phyloP scores from a whole-genome alignment of 306 rosid species.

The barrel medic (Medicago truncatula) region DNA sequence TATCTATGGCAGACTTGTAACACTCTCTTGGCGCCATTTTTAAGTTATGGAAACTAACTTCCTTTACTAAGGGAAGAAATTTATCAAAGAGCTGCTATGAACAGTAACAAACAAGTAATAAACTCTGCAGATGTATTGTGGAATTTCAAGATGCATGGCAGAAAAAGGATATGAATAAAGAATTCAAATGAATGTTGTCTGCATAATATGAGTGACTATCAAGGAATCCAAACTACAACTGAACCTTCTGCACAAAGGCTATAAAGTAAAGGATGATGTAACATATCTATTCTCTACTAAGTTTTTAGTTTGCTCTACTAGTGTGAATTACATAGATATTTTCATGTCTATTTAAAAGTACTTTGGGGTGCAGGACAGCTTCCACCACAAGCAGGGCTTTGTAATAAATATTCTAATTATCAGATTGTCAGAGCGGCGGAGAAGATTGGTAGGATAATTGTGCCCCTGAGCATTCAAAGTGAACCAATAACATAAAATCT shows the following conservation, averaged over 20 bases:
- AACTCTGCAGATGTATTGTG: slow-evolving; percentile 2
- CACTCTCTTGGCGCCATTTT: slow-evolving; percentile 29
- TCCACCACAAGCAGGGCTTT: slow-evolving; percentile 23
- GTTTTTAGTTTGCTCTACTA: no score
- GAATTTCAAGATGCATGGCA: slow-evolving; percentile 4
- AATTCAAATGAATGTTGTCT: slow-evolving; percentile 23
- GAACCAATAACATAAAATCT: slow-evolving; percentile 30
- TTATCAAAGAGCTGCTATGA: slow-evolving; percentile 1
- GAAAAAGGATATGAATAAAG: neutral
- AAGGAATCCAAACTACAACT: slow-evolving; percentile 16
- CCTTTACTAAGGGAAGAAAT: slow-evolving; percentile 5
- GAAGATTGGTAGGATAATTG: slow-evolving; percentile 20
- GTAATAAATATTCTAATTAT: slow-evolving; percentile 5
- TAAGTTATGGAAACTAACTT: slow-evolving; percentile 3
- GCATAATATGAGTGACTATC: slow-evolving; percentile 10
- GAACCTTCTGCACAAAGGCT: slow-evolving; percentile 24
- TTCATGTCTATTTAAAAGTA: slow-evolving; percentile 16
- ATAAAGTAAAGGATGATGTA: slow-evolving; percentile 22
- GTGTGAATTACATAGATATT: no score
- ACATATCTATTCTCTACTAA: slow-evolving; percentile 1
- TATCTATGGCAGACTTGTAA: neutral
- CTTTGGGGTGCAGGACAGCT: slow-evolving; percentile 13
- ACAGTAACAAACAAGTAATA: slow-evolving; percentile 20
- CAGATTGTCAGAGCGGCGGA: slow-evolving; percentile 1
- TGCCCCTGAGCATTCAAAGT: slow-evolving; percentile 22